Percentiles rank a stretch among this genome's conserved stretches.
These are phyloP conservation scores for Hypoxylon sp. DNA, from an alignment of 2,329 filamentous ascomycete genomes.

Conservation along the genomic window DNA sequence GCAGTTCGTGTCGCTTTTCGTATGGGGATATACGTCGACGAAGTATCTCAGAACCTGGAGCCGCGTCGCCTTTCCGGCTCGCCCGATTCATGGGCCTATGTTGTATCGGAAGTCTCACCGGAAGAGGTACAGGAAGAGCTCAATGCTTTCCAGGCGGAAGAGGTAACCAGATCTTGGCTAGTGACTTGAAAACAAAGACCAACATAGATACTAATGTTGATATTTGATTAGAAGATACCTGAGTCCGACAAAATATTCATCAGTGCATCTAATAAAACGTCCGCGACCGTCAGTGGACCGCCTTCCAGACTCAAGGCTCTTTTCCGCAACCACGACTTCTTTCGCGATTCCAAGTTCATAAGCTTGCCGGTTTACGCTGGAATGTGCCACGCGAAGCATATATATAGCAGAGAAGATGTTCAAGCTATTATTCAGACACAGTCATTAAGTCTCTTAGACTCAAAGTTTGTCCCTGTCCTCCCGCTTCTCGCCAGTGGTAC, in stretches of 20 bases:
- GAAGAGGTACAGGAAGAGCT: slow-evolving; percentile 51
- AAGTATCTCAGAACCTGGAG: slow-evolving; percentile 54
- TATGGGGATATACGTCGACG: slow-evolving; percentile 54
- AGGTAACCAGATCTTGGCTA: no score
- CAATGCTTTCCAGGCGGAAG: slow-evolving; percentile 12
- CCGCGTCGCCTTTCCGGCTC: slow-evolving; percentile 40
- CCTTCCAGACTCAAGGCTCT: slow-evolving; percentile 44
- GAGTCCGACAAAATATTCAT: slow-evolving; percentile 52
- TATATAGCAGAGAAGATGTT: slow-evolving; percentile 49
- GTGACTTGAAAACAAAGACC: no score
- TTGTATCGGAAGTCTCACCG: slow-evolving; percentile 47
- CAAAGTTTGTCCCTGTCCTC: background rate
- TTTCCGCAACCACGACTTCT: slow-evolving; percentile 44
- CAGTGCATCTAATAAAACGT: slow-evolving; percentile 47
- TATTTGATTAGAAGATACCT: slow-evolving; percentile 42
- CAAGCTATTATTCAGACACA: slow-evolving; percentile 35
- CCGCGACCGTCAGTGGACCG: slow-evolving; percentile 52
- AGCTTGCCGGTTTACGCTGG: slow-evolving; percentile 50
- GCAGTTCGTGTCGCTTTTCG: slow-evolving; percentile 55
- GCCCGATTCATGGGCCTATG: slow-evolving; percentile 53
- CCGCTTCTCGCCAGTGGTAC: slow-evolving; percentile 3
- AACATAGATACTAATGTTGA: no score
- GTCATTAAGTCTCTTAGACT: slow-evolving; percentile 3
- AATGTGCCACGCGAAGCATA: slow-evolving; percentile 53
- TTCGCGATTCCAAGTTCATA: slow-evolving; percentile 45